Percentiles rank a stretch among this genome's conserved stretches.
Evolutionary conservation across 306 rosid species (phyloP).

Genomic region (Vigna reflexopilosa): DNA sequence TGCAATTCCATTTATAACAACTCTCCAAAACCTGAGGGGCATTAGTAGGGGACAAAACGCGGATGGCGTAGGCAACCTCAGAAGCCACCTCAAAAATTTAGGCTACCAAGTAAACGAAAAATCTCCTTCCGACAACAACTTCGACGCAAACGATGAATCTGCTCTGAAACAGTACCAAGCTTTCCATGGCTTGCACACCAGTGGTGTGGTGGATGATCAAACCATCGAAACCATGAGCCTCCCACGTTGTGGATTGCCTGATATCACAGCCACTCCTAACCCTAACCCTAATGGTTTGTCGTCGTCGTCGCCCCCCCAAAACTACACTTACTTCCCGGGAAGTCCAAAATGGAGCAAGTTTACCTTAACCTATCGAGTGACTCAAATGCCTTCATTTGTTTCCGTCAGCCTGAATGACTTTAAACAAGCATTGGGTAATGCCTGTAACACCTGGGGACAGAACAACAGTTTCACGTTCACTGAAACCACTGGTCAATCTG

Average conservation of each 20-base stretch:
- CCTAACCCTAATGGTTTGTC: background rate
- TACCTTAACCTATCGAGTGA: background rate
- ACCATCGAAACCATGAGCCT: background rate
- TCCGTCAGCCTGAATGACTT: background rate
- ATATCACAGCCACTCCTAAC: background rate
- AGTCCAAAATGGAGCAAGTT: background rate
- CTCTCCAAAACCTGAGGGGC: background rate
- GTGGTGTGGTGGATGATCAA: background rate
- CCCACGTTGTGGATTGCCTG: background rate
- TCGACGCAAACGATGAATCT: background rate
- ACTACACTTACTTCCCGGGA: background rate
- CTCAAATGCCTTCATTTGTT: accelerated
- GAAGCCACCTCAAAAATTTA: background rate
- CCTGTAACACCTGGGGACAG: background rate
- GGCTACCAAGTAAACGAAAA: background rate
- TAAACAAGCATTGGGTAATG: background rate
- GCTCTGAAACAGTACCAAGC: background rate
- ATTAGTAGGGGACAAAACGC: background rate
- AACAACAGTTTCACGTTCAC: background rate
- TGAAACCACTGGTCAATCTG: background rate
- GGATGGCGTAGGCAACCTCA: background rate
- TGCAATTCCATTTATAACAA: background rate
- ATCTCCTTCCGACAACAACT: background rate
- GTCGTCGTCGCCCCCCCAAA: background rate
- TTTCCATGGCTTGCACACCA: background rate